Conservation (phyloP, 305 asterid genomes). For the Fraxinus greggii region DNA sequence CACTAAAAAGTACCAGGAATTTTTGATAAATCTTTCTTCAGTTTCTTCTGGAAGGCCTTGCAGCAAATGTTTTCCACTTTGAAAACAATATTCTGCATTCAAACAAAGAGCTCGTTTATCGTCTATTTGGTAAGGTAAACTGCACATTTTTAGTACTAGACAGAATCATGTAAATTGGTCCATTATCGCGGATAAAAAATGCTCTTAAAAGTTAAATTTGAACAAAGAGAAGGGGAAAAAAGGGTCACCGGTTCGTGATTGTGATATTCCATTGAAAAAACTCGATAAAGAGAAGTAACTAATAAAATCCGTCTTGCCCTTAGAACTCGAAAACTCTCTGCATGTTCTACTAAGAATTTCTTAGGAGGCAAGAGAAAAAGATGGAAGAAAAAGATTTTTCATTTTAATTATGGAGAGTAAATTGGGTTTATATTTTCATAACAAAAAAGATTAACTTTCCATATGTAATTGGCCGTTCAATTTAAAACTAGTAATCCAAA, state of each 20-base stretch:
- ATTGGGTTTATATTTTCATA: conserved; percentile 1
- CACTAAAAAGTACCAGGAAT: conserved; percentile 23
- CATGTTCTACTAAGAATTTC: not conserved
- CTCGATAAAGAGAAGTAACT: not conserved
- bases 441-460: not conserved
- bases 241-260: conserved; percentile 10
- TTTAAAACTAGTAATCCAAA: not conserved
- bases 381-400: not conserved
- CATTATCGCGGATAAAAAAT: not conserved
- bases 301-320: not conserved
- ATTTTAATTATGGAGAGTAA: not conserved
- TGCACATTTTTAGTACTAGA: not conserved
- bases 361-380: not conserved
- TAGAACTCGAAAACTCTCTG: not conserved
- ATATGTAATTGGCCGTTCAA: not conserved
- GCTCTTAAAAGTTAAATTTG: not conserved
- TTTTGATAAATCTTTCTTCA: conserved; percentile 27
- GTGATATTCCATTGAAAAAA: conserved; percentile 17
- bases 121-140: not conserved
- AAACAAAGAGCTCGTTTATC: not conserved
- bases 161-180: not conserved
- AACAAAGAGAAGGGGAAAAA: not conserved
- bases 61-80: conserved; percentile 30
- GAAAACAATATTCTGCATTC: conserved; percentile 27
- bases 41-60: conserved; percentile 18